phyloP scores from a whole-genome alignment of 306 rosid genomes.

The Dryas alaskensis region DNA sequence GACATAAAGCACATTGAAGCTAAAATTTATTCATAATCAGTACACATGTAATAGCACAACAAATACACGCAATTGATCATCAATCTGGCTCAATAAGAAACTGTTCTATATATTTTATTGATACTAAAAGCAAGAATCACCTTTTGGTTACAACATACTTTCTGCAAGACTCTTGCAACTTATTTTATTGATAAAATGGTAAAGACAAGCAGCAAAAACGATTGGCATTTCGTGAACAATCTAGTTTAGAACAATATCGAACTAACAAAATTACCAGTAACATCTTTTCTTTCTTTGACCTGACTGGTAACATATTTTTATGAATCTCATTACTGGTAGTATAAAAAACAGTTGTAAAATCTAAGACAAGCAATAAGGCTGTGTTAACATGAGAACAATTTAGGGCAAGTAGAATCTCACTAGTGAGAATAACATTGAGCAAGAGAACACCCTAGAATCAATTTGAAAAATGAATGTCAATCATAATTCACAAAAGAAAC shows the following conservation, averaged over 20 bases:
- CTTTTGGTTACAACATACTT: background rate
- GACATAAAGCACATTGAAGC: constrained; percentile 99
- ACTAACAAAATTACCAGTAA: background rate
- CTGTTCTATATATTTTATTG: too few relatives aligned
- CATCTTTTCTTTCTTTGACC: background rate
- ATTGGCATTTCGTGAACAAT: background rate
- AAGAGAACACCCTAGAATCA: constrained; percentile 81
- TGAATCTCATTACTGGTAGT: too few relatives aligned
- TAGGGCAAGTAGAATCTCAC: constrained; percentile 32
- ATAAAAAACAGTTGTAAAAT: background rate
- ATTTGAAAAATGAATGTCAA: constrained; percentile 14
- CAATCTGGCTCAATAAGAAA: too few relatives aligned
- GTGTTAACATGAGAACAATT: background rate
- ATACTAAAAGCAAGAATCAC: background rate
- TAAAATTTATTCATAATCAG: constrained; percentile 36
- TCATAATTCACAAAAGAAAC: background rate
- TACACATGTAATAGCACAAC: constrained; percentile 3
- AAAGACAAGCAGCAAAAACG: background rate
- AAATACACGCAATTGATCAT: background rate
- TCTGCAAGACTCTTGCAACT: background rate
- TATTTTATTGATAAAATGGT: background rate
- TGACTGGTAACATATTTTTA: too few relatives aligned
- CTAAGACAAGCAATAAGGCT: background rate
- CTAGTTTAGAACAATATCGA: background rate
- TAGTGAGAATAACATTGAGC: constrained; percentile 92